Conservation (phyloP, 2,329 filamentous ascomycete genomes). For the Colletotrichum nymphaeae region DNA sequence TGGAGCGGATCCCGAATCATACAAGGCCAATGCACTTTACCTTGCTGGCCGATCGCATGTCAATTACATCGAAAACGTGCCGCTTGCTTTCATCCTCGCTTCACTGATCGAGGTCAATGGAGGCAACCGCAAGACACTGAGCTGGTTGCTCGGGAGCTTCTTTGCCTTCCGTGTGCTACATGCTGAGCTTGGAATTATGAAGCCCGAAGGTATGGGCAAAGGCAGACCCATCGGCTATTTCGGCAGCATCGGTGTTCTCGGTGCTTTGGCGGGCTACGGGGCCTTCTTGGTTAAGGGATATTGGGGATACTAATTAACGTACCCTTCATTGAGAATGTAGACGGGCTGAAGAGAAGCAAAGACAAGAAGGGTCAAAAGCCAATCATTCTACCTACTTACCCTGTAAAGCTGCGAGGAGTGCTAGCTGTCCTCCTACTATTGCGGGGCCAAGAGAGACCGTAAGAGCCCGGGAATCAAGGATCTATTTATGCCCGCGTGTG, state of each 20-base stretch:
- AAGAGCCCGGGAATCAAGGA: too few relatives aligned
- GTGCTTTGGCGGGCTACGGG: conserved; percentile 4
- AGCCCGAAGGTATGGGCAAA: not conserved
- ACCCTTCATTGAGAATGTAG: not conserved
- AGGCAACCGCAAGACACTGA: conserved; percentile 7
- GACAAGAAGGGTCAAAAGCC: too few relatives aligned
- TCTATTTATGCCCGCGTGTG: too few relatives aligned
- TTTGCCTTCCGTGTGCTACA: conserved; percentile 14
- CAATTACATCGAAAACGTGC: conserved; percentile 22
- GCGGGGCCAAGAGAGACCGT: too few relatives aligned
- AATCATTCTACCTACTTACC: too few relatives aligned
- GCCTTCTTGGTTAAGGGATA: conserved; percentile 24
- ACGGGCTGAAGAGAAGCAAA: not conserved
- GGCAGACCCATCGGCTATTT: conserved; percentile 12
- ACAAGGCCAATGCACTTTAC: conserved; percentile 1
- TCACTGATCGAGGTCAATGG: conserved; percentile 13
- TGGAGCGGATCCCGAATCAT: not conserved
- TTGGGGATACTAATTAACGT: conserved; percentile 6
- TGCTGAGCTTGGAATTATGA: conserved; percentile 18
- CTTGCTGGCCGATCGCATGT: conserved; percentile 16
- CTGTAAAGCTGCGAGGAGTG: too few relatives aligned
- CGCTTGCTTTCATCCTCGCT: conserved; percentile 9
- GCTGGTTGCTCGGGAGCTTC: conserved; percentile 19
- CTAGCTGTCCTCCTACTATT: too few relatives aligned
- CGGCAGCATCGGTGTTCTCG: conserved; percentile 14